phyloP scores from a whole-genome alignment of 1,139 yeast species.

The Suhomyces bribrorum region DNA sequence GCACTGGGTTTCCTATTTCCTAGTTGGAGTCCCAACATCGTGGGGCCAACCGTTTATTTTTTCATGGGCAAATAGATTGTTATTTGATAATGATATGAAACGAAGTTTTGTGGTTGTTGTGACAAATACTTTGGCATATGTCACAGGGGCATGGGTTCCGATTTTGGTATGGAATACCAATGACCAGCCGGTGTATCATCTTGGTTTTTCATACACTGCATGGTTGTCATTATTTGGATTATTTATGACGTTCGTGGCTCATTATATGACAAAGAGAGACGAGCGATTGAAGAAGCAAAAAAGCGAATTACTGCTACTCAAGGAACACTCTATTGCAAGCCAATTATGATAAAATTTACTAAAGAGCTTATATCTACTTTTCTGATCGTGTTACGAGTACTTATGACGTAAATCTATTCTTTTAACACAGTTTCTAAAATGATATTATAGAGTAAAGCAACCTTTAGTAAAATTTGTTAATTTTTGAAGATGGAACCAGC shows the following conservation, averaged over 20 bases:
- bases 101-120: conserved; percentile 51
- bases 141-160: conserved; percentile 51
- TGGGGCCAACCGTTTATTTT: conserved; percentile 51
- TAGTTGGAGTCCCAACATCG: conserved; percentile 17
- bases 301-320: neutral
- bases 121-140: conserved; percentile 55
- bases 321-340: neutral
- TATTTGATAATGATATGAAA: conserved; percentile 50
- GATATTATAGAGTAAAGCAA: too few relatives aligned
- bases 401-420: too few relatives aligned
- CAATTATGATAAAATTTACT: too few relatives aligned
- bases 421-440: too few relatives aligned
- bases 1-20: conserved; percentile 19
- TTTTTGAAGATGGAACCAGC: conserved; percentile 7
- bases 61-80: conserved; percentile 54
- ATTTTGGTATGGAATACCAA: conserved; percentile 35
- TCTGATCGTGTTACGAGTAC: too few relatives aligned
- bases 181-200: conserved; percentile 48
- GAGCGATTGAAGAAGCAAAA: neutral
- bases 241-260: conserved; percentile 27
- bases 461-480: too few relatives aligned
- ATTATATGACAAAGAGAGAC: conserved; percentile 15
- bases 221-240: conserved; percentile 44
- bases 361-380: too few relatives aligned
- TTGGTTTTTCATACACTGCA: conserved; percentile 55